Evolutionary conservation across 768 basidiomycete species (phyloP).

Genomic region (Termitomyces sp.): DNA sequence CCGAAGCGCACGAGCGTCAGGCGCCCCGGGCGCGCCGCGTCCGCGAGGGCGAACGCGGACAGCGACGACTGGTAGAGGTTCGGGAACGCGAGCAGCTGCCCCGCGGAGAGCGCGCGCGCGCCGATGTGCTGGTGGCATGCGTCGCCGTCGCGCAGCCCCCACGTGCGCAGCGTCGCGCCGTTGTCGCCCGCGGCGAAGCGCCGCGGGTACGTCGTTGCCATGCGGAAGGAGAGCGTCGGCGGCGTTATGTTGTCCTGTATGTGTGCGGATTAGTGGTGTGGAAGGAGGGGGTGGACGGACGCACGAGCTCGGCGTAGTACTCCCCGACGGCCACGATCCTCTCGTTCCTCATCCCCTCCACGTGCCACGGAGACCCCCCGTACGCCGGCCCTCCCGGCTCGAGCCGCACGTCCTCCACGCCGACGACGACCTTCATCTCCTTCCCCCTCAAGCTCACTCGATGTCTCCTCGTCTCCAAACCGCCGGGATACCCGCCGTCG

Average conservation of each 20-base stretch:
- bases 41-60: slow-evolving; percentile 31
- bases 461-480: slow-evolving; percentile 35
- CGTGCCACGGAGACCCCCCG: slow-evolving; percentile 38
- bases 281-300: slow-evolving; percentile 4
- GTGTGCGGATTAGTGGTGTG: not conserved
- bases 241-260: slow-evolving; percentile 38
- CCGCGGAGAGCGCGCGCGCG: slow-evolving; percentile 24
- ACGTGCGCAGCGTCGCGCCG: slow-evolving; percentile 41
- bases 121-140: slow-evolving; percentile 45
- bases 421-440: slow-evolving; percentile 37
- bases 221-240: slow-evolving; percentile 36
- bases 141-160: slow-evolving; percentile 43
- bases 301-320: slow-evolving; percentile 34
- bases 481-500: slow-evolving; percentile 36
- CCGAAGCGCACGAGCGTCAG: slow-evolving; percentile 38
- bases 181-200: slow-evolving; percentile 38
- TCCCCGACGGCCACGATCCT: slow-evolving; percentile 42
- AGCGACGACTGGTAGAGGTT: slow-evolving; percentile 51
- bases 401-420: slow-evolving; percentile 33
- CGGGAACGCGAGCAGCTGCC: slow-evolving; percentile 44
- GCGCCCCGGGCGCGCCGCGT: slow-evolving; percentile 35
- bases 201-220: slow-evolving; percentile 44
- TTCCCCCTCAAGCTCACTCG: slow-evolving; percentile 30
- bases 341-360: slow-evolving; percentile 50
- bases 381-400: slow-evolving; percentile 27